These are phyloP conservation scores for Herpetomonas muscarum DNA, from an alignment of 208 protist species.

Conservation along the genomic window DNA sequence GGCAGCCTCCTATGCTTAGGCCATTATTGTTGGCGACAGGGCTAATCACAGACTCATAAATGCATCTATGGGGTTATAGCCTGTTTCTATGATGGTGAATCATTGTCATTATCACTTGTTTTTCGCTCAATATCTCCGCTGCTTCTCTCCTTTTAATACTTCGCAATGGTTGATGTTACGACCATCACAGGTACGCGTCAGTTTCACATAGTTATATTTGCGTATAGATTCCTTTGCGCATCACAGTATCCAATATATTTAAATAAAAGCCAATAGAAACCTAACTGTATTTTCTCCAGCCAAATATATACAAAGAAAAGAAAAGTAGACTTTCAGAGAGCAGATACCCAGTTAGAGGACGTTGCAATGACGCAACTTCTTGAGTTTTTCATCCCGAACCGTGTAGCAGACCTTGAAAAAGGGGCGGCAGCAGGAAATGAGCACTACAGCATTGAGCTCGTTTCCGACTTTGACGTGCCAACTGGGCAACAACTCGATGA, in stretches of 20 bases:
- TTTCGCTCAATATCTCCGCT: constrained; percentile 6
- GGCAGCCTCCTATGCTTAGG: no score
- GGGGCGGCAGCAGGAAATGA: constrained; percentile 23
- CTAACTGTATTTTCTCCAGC: constrained; percentile 4
- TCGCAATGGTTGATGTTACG: neutral
- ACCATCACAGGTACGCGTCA: neutral
- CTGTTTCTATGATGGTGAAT: constrained; percentile 5
- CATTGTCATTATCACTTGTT: no score
- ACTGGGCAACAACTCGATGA: constrained; percentile 75
- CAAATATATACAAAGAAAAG: neutral
- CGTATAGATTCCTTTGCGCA: no score
- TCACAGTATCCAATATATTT: no score
- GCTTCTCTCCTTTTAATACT: constrained; percentile 7
- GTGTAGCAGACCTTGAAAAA: constrained; percentile 58
- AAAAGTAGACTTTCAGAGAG: neutral
- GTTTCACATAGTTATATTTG: constrained; percentile 1
- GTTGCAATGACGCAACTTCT: constrained; percentile 33
- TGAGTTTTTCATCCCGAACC: constrained; percentile 77
- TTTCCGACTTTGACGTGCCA: constrained; percentile 71
- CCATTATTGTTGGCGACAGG: no score
- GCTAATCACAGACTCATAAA: neutral
- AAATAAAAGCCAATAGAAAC: no score
- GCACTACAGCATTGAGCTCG: constrained; percentile 51
- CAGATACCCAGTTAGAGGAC: neutral
- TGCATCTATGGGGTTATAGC: neutral